Conservation (phyloP, 192 early-diverging fungal genomes). For the Coemansia erecta region DNA sequence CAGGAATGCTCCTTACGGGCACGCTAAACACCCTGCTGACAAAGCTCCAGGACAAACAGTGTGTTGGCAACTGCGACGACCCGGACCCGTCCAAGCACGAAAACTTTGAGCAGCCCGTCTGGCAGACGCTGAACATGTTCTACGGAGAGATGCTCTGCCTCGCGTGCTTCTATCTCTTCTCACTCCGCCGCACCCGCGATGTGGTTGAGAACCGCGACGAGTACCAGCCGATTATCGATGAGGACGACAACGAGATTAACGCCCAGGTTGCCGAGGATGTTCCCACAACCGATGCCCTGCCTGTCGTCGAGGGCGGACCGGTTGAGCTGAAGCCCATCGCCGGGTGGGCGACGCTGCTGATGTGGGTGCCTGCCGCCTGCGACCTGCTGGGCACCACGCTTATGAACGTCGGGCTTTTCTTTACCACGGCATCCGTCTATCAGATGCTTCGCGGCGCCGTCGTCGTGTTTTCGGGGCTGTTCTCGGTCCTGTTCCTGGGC, state of each 20-base stretch:
- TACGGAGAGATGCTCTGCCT: conserved; percentile 86
- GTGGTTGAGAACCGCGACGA: conserved; percentile 10
- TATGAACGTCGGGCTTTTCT: conserved; percentile 98
- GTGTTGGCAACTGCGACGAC: conserved; percentile 84
- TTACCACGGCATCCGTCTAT: conserved; percentile 85
- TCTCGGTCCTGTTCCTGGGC: conserved; percentile 83
- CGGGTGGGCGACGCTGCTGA: conserved; percentile 55
- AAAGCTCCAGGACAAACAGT: conserved; percentile 89
- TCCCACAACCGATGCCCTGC: conserved; percentile 33
- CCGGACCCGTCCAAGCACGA: conserved; percentile 63
- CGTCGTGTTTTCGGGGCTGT: conserved; percentile 90
- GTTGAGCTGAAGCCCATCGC: conserved; percentile 48
- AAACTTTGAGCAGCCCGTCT: conserved; percentile 95
- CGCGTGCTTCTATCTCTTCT: conserved; percentile 59
- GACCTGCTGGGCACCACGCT: conserved; percentile 76
- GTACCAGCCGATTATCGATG: conserved; percentile 36
- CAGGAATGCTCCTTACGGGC: conserved; percentile 75
- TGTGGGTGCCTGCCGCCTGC: conserved; percentile 69
- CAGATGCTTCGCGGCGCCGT: conserved; percentile 97
- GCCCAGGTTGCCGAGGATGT: conserved; percentile 17
- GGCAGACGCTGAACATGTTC: conserved; percentile 98
- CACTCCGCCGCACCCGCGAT: conserved; percentile 24
- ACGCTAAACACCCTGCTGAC: conserved; percentile 79
- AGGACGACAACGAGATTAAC: conserved; percentile 8
- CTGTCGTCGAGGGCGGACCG: conserved; percentile 4